Conservation (phyloP, 768 basidiomycete genomes). For the Macrocybe gigantea region DNA sequence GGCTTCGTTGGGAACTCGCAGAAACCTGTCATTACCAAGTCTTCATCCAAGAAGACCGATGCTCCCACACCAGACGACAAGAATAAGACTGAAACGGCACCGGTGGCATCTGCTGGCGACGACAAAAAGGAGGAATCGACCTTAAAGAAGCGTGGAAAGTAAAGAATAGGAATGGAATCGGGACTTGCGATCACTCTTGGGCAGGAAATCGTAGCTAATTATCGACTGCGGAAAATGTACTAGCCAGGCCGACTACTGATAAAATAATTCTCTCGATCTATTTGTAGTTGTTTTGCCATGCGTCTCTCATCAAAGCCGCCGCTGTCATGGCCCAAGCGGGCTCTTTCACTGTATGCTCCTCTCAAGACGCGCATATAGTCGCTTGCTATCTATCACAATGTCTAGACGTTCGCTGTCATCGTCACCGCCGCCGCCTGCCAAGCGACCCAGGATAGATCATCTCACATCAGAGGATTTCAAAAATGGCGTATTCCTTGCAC, state of each 20-base stretch:
- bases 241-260: neutral
- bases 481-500: constrained; percentile 90
- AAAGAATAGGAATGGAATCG: too few species aligned
- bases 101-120: constrained; percentile 68
- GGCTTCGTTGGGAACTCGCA: constrained; percentile 71
- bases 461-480: constrained; percentile 74
- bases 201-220: too few species aligned
- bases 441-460: constrained; percentile 51
- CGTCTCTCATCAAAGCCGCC: neutral
- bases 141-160: too few species aligned
- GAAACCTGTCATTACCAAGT: constrained; percentile 60
- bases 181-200: too few species aligned
- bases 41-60: constrained; percentile 5
- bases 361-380: neutral
- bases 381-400: constrained; percentile 27
- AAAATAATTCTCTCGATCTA: constrained; percentile 4
- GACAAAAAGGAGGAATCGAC: constrained; percentile 56
- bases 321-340: neutral
- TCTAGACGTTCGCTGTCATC: constrained; percentile 45
- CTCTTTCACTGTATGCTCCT: constrained; percentile 9
- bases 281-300: neutral
- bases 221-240: too few species aligned
- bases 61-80: constrained; percentile 58
- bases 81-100: constrained; percentile 59
- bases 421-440: constrained; percentile 41